A percentile compares a stretch with the other conserved stretches of the same genome.
phyloP scores from a whole-genome alignment of 2,329 filamentous ascomycete genomes.

The Bimuria novae-zelandiae region DNA sequence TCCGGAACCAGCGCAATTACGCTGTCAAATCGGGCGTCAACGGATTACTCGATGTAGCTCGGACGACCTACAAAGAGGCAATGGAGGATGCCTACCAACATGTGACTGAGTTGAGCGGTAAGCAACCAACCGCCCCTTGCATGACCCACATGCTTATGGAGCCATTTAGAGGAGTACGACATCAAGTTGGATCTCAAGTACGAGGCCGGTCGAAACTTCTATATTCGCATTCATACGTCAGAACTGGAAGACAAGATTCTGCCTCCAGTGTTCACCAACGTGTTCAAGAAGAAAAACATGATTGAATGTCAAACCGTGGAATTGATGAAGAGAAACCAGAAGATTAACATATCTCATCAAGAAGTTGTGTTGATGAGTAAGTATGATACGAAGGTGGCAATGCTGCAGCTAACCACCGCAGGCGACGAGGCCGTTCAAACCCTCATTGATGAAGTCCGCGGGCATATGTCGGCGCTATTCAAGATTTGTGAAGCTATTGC shows the following conservation, averaged over 20 bases:
- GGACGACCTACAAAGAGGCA: slow-evolving; percentile 87
- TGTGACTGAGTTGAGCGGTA: slow-evolving; percentile 69
- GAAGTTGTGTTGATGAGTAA: slow-evolving; percentile 79
- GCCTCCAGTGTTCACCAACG: slow-evolving; percentile 77
- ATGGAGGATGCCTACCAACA: slow-evolving; percentile 77
- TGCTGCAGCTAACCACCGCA: slow-evolving; percentile 10
- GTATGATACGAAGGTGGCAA: background rate
- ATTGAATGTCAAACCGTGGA: slow-evolving; percentile 88
- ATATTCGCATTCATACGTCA: slow-evolving; percentile 66
- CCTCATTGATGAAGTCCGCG: slow-evolving; percentile 73
- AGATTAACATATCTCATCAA: slow-evolving; percentile 77
- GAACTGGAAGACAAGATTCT: slow-evolving; percentile 66
- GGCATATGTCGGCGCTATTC: slow-evolving; percentile 74
- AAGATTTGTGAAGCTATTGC: slow-evolving; percentile 84
- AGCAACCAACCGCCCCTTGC: slow-evolving; percentile 12
- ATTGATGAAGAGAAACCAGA: slow-evolving; percentile 75
- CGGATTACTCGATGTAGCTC: slow-evolving; percentile 83
- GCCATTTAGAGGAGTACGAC: slow-evolving; percentile 52
- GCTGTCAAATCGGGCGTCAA: slow-evolving; percentile 86
- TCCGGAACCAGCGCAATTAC: slow-evolving; percentile 88
- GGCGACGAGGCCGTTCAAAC: slow-evolving; percentile 72
- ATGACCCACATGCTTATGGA: background rate
- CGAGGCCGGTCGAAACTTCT: slow-evolving; percentile 79
- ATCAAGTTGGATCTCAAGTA: slow-evolving; percentile 72
- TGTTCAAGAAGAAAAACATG: slow-evolving; percentile 70